Evolutionary conservation across 352 stramenopile genomes (phyloP).

Genomic region (Pythium myriotylum): DNA sequence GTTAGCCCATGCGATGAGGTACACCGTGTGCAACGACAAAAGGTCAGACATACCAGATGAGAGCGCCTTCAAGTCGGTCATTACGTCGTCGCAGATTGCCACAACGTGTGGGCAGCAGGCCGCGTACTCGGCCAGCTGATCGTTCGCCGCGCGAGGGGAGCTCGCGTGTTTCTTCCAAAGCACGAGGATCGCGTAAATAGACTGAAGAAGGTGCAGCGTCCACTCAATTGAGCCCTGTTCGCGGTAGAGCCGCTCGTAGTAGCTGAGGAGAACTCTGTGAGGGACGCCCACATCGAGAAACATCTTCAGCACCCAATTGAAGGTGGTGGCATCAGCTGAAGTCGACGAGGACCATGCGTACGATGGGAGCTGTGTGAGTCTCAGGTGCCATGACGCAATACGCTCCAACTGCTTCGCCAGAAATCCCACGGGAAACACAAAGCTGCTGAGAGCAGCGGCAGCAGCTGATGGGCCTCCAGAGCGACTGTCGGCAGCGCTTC

Average conservation of each 20-base stretch:
- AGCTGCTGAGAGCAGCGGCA: slow-evolving; percentile 36
- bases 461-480: slow-evolving; percentile 32
- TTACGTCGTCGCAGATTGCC: slow-evolving; percentile 76
- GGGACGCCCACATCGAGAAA: slow-evolving; percentile 83
- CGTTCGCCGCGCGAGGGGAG: slow-evolving; percentile 64
- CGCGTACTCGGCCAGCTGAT: slow-evolving; percentile 73
- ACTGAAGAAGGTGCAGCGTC: slow-evolving; percentile 78
- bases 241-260: slow-evolving; percentile 83
- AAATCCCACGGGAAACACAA: slow-evolving; percentile 80
- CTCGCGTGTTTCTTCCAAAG: slow-evolving; percentile 86
- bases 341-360: slow-evolving; percentile 41
- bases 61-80: slow-evolving; percentile 80
- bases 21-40: neutral
- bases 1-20: too few relatives aligned
- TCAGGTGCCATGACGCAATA: slow-evolving; percentile 78
- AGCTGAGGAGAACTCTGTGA: slow-evolving; percentile 69
- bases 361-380: slow-evolving; percentile 52
- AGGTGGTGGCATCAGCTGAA: slow-evolving; percentile 62
- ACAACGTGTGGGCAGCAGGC: slow-evolving; percentile 78
- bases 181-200: slow-evolving; percentile 72
- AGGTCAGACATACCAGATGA: slow-evolving; percentile 54
- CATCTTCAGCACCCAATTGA: slow-evolving; percentile 84
- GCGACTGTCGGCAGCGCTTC: slow-evolving; percentile 44
- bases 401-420: slow-evolving; percentile 76
- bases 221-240: slow-evolving; percentile 58